phyloP scores from a whole-genome alignment of 305 asterid species.

The Rubia peregrina region DNA sequence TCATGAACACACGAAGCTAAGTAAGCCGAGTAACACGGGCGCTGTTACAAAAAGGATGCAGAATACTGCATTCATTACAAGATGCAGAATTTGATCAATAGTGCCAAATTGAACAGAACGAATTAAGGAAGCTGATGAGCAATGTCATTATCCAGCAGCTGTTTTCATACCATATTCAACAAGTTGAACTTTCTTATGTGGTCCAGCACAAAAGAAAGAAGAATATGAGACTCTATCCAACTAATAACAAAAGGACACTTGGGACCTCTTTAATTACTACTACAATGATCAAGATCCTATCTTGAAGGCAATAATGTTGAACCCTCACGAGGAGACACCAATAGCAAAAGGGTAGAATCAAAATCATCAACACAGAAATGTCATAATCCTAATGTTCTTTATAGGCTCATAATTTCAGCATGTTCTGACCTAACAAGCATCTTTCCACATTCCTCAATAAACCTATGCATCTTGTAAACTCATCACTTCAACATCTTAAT shows the following conservation, averaged over 20 bases:
- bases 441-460: neutral
- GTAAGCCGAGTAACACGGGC: no score
- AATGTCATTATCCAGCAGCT: neutral
- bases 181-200: neutral
- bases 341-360: neutral
- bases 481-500: constrained; percentile 7
- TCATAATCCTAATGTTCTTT: constrained; percentile 3
- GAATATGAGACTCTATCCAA: neutral
- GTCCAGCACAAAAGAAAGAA: constrained; percentile 4
- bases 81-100: no score
- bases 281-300: neutral
- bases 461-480: no score
- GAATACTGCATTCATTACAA: no score
- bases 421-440: constrained; percentile 14
- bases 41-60: no score
- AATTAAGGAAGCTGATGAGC: neutral
- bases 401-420: constrained; percentile 10
- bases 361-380: neutral
- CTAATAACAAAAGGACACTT: neutral
- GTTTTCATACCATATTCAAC: constrained; percentile 2
- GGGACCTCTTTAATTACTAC: neutral
- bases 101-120: neutral
- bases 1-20: no score
- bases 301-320: neutral
- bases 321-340: neutral